Conservation (phyloP, 495 filamentous ascomycete species). For the Penicillium diatomitis region DNA sequence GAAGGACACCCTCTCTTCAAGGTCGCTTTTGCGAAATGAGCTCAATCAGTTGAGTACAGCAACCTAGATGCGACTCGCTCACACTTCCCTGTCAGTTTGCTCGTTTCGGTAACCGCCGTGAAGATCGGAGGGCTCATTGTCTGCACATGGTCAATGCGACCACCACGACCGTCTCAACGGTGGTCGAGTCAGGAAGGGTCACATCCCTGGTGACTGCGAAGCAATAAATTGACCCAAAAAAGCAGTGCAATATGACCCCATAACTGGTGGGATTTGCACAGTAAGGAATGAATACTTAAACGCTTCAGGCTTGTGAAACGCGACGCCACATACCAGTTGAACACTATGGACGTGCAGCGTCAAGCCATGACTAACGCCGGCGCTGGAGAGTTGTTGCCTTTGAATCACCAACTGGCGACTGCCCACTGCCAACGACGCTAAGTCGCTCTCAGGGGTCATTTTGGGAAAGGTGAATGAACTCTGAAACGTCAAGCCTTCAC, state of each 20-base stretch:
- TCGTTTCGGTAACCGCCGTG: background rate
- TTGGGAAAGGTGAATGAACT: too few species aligned
- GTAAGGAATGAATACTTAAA: too few species aligned
- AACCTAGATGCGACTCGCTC: background rate
- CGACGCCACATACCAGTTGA: too few species aligned
- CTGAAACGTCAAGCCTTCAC: too few species aligned
- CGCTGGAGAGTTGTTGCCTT: too few species aligned
- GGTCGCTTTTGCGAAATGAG: background rate
- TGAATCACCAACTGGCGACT: too few species aligned
- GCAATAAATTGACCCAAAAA: background rate
- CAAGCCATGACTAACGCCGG: too few species aligned
- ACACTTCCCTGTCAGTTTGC: background rate
- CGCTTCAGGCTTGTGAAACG: too few species aligned
- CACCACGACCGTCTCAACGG: background rate
- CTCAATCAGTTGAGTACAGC: background rate
- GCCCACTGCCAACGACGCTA: too few species aligned
- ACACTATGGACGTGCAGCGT: too few species aligned
- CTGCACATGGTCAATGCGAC: constrained; percentile 4
- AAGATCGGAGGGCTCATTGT: background rate
- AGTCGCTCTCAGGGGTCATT: too few species aligned
- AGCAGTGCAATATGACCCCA: background rate
- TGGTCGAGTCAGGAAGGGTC: background rate
- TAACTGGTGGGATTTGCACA: background rate
- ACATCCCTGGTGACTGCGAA: background rate
- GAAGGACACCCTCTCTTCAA: constrained; percentile 3